These are phyloP conservation scores for Somion occarium DNA, from an alignment of 1,284 basidiomycete species.

Conservation along the genomic window DNA sequence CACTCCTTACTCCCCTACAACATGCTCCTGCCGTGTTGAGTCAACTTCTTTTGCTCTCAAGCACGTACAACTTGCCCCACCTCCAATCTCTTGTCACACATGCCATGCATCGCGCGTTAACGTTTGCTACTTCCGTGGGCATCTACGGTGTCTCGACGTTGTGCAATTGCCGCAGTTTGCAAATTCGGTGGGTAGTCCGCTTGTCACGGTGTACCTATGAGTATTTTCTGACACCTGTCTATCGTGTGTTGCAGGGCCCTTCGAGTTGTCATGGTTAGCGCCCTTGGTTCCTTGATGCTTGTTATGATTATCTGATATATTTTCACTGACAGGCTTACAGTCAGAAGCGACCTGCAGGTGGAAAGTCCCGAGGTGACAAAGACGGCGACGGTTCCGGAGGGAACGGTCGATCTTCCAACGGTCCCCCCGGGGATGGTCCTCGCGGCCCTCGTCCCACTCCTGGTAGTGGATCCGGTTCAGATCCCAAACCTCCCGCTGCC, in stretches of 20 bases:
- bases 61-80: conserved; percentile 77
- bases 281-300: conserved; percentile 7
- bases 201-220: conserved; percentile 6
- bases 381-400: conserved; percentile 37
- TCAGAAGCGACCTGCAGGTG: conserved; percentile 54
- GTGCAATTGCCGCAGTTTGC: conserved; percentile 82
- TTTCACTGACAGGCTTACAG: conserved; percentile 21
- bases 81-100: conserved; percentile 81
- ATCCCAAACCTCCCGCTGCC: conserved; percentile 22
- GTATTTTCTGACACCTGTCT: conserved; percentile 8
- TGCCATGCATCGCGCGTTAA: conserved; percentile 85
- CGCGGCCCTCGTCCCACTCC: conserved; percentile 5
- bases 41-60: conserved; percentile 80
- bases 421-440: conserved; percentile 28
- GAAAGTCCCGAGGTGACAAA: conserved; percentile 45
- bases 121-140: conserved; percentile 80
- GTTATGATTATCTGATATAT: conserved; percentile 12
- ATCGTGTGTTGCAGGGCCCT: conserved; percentile 20
- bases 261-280: conserved; percentile 30
- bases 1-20: conserved; percentile 85
- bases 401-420: conserved; percentile 19
- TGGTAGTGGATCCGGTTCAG: conserved; percentile 13
- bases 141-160: conserved; percentile 93
- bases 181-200: conserved; percentile 63
- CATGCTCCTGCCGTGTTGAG: conserved; percentile 86